Conservation (phyloP, 73 alveolate species). For the Paramecium pentaurelia region DNA sequence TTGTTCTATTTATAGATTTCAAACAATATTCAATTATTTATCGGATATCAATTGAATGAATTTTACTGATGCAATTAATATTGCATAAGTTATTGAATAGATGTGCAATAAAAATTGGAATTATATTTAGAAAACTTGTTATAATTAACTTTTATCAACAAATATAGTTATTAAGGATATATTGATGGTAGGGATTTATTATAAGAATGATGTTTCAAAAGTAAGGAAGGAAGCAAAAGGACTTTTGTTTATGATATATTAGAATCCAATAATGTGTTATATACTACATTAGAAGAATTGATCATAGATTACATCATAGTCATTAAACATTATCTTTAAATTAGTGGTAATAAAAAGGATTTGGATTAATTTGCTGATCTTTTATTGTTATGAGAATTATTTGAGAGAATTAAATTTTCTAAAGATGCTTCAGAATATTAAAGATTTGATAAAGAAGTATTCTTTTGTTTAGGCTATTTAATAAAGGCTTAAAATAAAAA, state of each 20-base stretch:
- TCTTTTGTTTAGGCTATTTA: conserved; percentile 24
- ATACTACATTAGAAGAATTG: conserved; percentile 77
- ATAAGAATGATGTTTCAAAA: conserved; percentile 84
- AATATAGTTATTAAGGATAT: conserved; percentile 93
- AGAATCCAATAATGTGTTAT: conserved; percentile 79
- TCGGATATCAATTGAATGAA: conserved; percentile 84
- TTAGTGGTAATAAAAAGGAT: conserved; percentile 96
- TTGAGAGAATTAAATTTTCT: conserved; percentile 73
- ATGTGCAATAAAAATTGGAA: conserved; percentile 50
- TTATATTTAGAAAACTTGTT: conserved; percentile 57
- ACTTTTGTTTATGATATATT: conserved; percentile 92
- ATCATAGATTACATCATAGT: conserved; percentile 92
- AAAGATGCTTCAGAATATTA: conserved; percentile 32
- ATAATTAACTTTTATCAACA: conserved; percentile 85
- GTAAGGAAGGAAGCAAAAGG: conserved; percentile 91
- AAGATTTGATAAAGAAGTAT: conserved; percentile 45
- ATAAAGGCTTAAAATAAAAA: conserved; percentile 52
- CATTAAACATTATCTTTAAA: conserved; percentile 90
- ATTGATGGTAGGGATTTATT: conserved; percentile 93
- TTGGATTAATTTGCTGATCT: conserved; percentile 93
- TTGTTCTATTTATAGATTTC: conserved; percentile 82
- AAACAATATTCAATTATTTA: conserved; percentile 20
- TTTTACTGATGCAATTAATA: conserved; percentile 83
- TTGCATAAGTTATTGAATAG: conserved; percentile 85
- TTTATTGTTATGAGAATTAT: conserved; percentile 84